Base-by-base conservation (phyloP, 441 rosid species). In the Gossypium davidsonii region DNA sequence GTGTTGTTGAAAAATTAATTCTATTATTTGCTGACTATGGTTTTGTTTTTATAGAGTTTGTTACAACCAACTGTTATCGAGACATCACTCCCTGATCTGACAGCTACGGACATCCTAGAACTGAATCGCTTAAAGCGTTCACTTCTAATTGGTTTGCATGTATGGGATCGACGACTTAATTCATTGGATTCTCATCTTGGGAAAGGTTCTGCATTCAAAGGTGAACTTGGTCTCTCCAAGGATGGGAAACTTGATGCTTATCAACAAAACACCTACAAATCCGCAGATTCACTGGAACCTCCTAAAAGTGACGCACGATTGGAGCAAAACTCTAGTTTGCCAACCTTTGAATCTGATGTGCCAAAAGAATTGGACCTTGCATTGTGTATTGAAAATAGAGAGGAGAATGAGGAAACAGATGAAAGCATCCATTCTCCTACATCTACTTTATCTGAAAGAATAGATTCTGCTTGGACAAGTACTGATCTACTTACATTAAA, bases 391-490 rank as follows among this genome's bases (percentile, higher is more conserved):
- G 67, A 77, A 67, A 70, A 70, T 74, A 72, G 25, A 74, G 73
- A 71, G 78, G 87, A 77, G 78, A 87, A 87, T 61, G 6, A 73
- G 7, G 87, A 80, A 67, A 83, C 87, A 25, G 87, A 86, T 57
- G 80, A 73, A 34, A 73, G 78, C 39, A 26, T 70, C 53, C 76
- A 86, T 17, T 84, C 88, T 31, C 80, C 88, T 62, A 80, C 77
- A 18, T 85, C 98, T 23, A 84, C 82, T 78, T 79, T 96, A 18
- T 93, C 97, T 2, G 97, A 89, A 76, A 86, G 87, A 80, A 96
- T 96, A 78, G 99, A 96, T 83, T 91, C 93, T 12, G 94, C 96
- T n/a, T 96, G 99, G 99, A 84, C 87, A 0, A 97, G 99, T 55
- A 90, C 93, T 23, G 88, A 85, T 74, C 92, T 82, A 8, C 78